These are phyloP conservation scores for Sclerotinia spermophila DNA, from an alignment of 2,329 filamentous ascomycete species.

Conservation along the genomic window DNA sequence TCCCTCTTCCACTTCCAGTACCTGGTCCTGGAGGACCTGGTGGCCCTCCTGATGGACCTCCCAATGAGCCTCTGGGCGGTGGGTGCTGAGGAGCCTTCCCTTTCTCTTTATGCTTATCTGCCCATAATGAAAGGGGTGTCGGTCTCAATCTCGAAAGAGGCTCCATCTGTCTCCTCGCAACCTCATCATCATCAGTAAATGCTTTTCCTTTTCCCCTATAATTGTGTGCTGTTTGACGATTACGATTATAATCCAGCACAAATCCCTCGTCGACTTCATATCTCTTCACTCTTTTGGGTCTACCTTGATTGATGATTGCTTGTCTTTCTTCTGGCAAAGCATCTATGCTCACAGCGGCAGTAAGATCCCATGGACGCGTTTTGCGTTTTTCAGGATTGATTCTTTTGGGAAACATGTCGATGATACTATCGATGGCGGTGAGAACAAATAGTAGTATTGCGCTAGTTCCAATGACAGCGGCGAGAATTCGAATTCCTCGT, in stretches of 20 bases:
- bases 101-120: no score
- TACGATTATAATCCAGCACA: background rate
- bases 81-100: background rate
- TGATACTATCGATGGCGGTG: background rate
- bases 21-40: background rate
- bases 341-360: background rate
- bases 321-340: background rate
- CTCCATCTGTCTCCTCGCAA: background rate
- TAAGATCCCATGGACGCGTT: background rate
- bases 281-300: conserved; percentile 6
- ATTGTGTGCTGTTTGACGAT: background rate
- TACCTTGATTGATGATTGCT: background rate
- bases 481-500: background rate
- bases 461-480: background rate
- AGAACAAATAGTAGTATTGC: background rate
- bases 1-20: background rate
- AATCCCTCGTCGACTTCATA: background rate
- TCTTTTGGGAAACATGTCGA: background rate
- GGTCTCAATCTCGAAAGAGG: background rate
- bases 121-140: background rate
- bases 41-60: background rate
- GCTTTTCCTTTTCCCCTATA: background rate
- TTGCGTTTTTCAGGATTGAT: background rate
- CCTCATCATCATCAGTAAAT: background rate
- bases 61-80: no score